These are phyloP conservation scores for Butyriboletus loyo DNA, from an alignment of 768 basidiomycete species.

Conservation along the genomic window DNA sequence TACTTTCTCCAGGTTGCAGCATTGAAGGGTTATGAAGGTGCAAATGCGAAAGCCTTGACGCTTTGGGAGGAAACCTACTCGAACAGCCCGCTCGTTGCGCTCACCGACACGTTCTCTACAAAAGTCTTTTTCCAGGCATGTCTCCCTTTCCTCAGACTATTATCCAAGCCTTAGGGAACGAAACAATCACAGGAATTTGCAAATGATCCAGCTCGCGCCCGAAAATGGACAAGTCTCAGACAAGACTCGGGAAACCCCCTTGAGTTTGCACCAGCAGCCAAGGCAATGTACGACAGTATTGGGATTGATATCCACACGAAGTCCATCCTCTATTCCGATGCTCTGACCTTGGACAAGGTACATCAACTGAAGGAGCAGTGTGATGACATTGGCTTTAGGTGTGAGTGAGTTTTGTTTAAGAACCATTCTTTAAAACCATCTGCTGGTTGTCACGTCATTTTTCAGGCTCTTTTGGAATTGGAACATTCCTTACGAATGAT, in stretches of 20 bases:
- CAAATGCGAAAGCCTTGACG: constrained; percentile 70
- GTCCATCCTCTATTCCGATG: constrained; percentile 81
- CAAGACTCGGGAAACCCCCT: constrained; percentile 95
- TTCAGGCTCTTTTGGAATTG: constrained; percentile 87
- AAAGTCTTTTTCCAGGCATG: constrained; percentile 75
- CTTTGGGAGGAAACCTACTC: constrained; percentile 83
- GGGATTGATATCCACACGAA: constrained; percentile 67
- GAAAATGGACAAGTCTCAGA: constrained; percentile 77
- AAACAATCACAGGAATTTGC: constrained; percentile 50
- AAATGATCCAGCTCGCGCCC: constrained; percentile 54
- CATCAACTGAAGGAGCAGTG: constrained; percentile 68
- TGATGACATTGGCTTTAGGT: constrained; percentile 65
- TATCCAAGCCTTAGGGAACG: background rate
- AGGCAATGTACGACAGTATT: constrained; percentile 64
- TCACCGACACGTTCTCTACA: constrained; percentile 96
- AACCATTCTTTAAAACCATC: no score
- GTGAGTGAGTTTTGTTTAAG: constrained; percentile 33
- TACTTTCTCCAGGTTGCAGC: constrained; percentile 63
- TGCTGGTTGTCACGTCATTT: background rate
- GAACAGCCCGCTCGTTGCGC: constrained; percentile 59
- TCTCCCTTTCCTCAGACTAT: background rate
- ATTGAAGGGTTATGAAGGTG: constrained; percentile 73
- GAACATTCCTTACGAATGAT: constrained; percentile 90
- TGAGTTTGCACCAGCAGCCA: constrained; percentile 71
- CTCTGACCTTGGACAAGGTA: constrained; percentile 68